A percentile compares a stretch with the other conserved stretches of the same genome.
Conservation (phyloP, 2,329 filamentous ascomycete species). For the Lecanicillium sp. region DNA sequence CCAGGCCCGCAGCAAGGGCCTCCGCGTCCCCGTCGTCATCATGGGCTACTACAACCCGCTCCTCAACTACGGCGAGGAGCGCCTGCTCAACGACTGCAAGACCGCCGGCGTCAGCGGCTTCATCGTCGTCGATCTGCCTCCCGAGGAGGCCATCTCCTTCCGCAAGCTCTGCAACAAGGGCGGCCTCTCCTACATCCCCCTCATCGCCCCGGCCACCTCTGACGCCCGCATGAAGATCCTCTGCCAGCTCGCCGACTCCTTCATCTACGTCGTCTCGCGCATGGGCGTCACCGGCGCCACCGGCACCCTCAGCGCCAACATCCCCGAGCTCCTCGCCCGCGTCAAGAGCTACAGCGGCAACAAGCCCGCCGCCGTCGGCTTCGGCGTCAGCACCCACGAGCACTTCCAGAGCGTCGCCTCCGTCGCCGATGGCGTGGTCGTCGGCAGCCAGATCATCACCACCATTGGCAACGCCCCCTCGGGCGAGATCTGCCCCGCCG, state of each 20-base stretch:
- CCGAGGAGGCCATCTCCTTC: conserved; percentile 92
- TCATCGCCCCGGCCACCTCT: conserved; percentile 91
- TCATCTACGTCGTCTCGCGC: conserved; percentile 96
- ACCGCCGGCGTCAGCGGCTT: conserved; percentile 88
- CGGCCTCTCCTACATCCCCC: conserved; percentile 81
- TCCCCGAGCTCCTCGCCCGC: conserved; percentile 74
- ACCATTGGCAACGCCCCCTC: conserved; percentile 48
- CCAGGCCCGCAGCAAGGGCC: conserved; percentile 67
- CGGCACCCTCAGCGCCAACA: conserved; percentile 71
- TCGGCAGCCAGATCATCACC: conserved; percentile 91
- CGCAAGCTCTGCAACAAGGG: conserved; percentile 74
- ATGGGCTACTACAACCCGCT: conserved; percentile 99
- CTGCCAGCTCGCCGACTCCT: conserved; percentile 94
- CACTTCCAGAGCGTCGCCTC: conserved; percentile 83
- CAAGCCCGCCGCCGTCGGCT: conserved; percentile 86
- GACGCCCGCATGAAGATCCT: conserved; percentile 91
- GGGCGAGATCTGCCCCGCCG: conserved; percentile 39
- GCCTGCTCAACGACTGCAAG: conserved; percentile 76
- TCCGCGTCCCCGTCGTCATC: conserved; percentile 77
- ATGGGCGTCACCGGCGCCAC: conserved; percentile 95
- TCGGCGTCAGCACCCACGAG: conserved; percentile 91
- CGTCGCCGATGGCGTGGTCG: conserved; percentile 89
- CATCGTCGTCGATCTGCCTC: conserved; percentile 91
- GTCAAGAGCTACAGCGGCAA: conserved; percentile 92
- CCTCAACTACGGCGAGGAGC: conserved; percentile 88